A percentile compares a stretch with the other conserved stretches of the same genome.
These are phyloP conservation scores for Calonectria pteridis DNA, from an alignment of 2,329 filamentous ascomycete genomes.

Conservation along the genomic window DNA sequence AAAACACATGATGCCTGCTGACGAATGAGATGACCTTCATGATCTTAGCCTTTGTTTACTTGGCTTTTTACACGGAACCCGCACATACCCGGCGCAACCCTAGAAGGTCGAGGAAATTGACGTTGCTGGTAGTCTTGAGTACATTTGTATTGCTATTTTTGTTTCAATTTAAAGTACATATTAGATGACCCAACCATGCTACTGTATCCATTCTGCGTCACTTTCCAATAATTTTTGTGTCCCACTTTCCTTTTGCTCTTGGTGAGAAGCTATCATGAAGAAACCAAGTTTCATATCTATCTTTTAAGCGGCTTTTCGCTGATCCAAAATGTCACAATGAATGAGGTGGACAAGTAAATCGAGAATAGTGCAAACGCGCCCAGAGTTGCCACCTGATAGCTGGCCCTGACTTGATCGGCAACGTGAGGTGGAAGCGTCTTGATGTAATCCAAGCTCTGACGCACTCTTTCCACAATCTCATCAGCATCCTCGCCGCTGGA, in stretches of 20 bases:
- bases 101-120: not conserved
- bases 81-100: not conserved
- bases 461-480: conserved; percentile 76
- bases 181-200: not conserved
- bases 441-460: conserved; percentile 78
- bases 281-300: conserved; percentile 21
- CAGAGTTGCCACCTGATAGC: conserved; percentile 68
- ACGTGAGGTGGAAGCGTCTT: conserved; percentile 71
- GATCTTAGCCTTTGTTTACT: not conserved
- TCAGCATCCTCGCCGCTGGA: conserved; percentile 69
- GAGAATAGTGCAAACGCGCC: conserved; percentile 56
- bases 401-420: conserved; percentile 70
- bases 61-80: not conserved
- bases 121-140: not conserved
- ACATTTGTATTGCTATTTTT: not conserved
- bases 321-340: conserved; percentile 63
- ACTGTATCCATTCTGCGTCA: not conserved
- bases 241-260: not conserved
- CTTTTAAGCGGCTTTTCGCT: conserved; percentile 66
- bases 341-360: conserved; percentile 52
- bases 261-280: not conserved
- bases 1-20: conserved; percentile 15
- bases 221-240: not conserved
- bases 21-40: not conserved
- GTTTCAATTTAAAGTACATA: not conserved